Conservation (phyloP, 2,329 filamentous ascomycete species). For the Atkinsonella texensis region DNA sequence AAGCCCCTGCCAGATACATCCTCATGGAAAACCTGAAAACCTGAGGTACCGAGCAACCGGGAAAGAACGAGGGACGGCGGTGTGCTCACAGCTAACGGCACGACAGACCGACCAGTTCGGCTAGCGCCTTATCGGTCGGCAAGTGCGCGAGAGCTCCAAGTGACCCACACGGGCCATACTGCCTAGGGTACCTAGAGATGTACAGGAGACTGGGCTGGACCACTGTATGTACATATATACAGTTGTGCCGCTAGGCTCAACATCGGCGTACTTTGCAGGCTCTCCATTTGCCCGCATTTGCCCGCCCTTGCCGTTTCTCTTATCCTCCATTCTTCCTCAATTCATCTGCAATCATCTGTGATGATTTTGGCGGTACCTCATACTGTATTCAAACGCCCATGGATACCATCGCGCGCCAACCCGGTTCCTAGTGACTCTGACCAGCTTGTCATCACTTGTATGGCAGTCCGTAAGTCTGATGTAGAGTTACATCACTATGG, state of each 20-base stretch:
- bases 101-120: background rate
- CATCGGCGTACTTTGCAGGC: background rate
- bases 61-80: slow-evolving; percentile 1
- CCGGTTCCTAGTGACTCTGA: no score
- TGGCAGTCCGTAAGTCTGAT: no score
- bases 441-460: no score
- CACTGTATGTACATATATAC: background rate
- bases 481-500: no score
- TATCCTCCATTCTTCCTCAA: no score
- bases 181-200: no score
- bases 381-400: no score
- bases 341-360: no score
- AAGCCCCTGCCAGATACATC: background rate
- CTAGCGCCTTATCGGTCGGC: background rate
- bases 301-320: no score
- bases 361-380: no score
- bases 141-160: background rate
- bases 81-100: background rate
- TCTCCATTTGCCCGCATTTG: background rate
- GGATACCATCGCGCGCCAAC: no score
- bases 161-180: background rate
- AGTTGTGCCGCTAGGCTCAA: background rate
- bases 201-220: background rate
- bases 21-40: background rate
- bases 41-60: slow-evolving; percentile 6